Evolutionary conservation across 306 rosid species (phyloP).

Genomic region (Oxytropis ochrocephala): DNA sequence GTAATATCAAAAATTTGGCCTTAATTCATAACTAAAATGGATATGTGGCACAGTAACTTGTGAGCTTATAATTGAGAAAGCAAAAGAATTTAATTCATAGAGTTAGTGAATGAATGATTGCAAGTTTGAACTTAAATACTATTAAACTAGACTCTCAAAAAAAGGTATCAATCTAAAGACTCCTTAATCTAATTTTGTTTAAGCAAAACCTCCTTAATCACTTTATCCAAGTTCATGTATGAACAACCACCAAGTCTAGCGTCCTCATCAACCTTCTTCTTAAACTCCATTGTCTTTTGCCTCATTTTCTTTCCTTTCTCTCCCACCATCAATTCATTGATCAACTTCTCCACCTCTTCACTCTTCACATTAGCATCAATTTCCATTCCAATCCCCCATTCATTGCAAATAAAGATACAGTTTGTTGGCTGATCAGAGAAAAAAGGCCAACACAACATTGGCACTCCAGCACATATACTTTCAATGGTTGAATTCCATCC

Average conservation of each 20-base stretch:
- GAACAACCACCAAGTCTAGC: constrained; percentile 13
- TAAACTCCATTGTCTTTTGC: constrained; percentile 2
- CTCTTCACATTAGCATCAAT: constrained; percentile 12
- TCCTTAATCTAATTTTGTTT: neutral
- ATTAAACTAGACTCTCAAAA: too few relatives aligned
- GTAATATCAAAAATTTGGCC: too few relatives aligned
- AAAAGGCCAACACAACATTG: constrained; percentile 31
- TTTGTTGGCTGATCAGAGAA: constrained; percentile 23
- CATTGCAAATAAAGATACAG: constrained; percentile 2
- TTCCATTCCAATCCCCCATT: constrained; percentile 24
- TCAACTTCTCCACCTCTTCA: constrained; percentile 20
- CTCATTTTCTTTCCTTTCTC: constrained; percentile 26
- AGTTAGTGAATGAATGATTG: too few relatives aligned
- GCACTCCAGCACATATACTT: constrained; percentile 19
- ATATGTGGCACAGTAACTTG: too few relatives aligned
- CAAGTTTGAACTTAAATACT: too few relatives aligned
- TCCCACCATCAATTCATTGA: constrained; percentile 26
- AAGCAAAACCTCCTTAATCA: constrained; percentile 10
- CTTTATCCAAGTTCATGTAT: neutral
- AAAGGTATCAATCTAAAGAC: too few relatives aligned
- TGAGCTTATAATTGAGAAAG: too few relatives aligned
- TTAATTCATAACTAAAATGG: too few relatives aligned
- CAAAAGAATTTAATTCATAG: too few relatives aligned
- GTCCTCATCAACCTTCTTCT: constrained; percentile 14
- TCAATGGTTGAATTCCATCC: constrained; percentile 32